phyloP scores from a whole-genome alignment of 1,284 basidiomycete genomes.

The Paramarasmius palmivorus region DNA sequence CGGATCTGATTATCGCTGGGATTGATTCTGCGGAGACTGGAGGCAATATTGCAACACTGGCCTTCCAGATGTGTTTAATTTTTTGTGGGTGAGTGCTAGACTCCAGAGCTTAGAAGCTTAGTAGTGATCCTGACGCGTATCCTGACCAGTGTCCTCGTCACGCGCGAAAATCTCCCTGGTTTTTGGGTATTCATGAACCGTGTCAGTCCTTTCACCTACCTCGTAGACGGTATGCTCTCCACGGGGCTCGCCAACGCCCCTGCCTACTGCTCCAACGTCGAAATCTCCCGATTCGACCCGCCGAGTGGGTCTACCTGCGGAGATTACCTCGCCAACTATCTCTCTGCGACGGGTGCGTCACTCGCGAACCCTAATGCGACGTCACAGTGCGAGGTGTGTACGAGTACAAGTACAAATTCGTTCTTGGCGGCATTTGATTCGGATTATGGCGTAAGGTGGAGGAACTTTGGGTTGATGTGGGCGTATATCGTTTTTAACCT shows the following conservation, averaged over 20 bases:
- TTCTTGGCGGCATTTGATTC: conserved; percentile 40
- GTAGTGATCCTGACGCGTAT: too few species aligned
- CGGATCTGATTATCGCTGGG: too few species aligned
- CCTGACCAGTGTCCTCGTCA: conserved; percentile 15
- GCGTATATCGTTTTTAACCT: conserved; percentile 67
- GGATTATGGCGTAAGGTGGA: conserved; percentile 53
- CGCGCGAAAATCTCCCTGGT: too few species aligned
- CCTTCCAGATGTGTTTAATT: too few species aligned
- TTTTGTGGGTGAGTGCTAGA: too few species aligned
- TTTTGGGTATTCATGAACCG: too few species aligned
- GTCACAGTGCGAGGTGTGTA: conserved; percentile 56
- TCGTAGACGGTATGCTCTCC: conserved; percentile 43
- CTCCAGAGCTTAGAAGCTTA: too few species aligned
- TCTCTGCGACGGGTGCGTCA: conserved; percentile 60
- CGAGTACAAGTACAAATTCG: conserved; percentile 49
- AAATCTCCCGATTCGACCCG: conserved; percentile 36
- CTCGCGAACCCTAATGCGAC: conserved; percentile 59
- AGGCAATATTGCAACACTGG: too few species aligned
- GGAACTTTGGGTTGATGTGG: conserved; percentile 63
- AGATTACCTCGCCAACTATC: conserved; percentile 58
- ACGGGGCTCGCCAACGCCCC: conserved; percentile 22
- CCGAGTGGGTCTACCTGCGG: conserved; percentile 48
- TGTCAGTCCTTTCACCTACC: conserved; percentile 61
- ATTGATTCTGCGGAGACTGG: too few species aligned
- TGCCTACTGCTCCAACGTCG: conserved; percentile 35